Percentiles rank a stretch among this genome's conserved stretches.
These are phyloP conservation scores for Coffea canephora DNA, from an alignment of 257 asterid genomes.

Conservation along the genomic window DNA sequence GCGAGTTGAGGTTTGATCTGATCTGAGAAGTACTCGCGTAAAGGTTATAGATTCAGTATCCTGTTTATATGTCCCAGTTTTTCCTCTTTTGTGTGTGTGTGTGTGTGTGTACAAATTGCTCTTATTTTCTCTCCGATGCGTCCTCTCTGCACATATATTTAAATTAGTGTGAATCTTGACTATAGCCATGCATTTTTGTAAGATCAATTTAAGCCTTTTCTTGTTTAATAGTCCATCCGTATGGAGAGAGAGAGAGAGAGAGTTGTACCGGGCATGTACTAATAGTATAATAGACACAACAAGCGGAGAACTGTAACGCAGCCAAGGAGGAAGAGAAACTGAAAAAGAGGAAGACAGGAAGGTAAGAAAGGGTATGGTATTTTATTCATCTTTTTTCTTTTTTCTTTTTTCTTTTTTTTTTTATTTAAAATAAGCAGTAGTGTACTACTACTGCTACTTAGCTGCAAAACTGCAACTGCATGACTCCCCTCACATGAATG, in stretches of 20 bases:
- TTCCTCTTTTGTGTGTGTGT: not conserved
- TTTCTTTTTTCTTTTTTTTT: no score
- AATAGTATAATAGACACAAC: not conserved
- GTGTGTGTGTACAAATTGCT: not conserved
- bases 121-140: not conserved
- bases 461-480: slow-evolving; percentile 12
- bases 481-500: slow-evolving; percentile 24
- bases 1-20: slow-evolving; percentile 3
- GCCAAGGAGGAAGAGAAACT: not conserved
- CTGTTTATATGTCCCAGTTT: not conserved
- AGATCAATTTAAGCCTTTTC: not conserved
- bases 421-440: no score
- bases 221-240: not conserved
- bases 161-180: slow-evolving; percentile 34
- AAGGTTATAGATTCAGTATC: not conserved
- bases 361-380: not conserved
- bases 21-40: not conserved
- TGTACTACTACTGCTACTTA: not conserved
- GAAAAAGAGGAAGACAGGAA: not conserved
- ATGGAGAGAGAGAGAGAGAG: not conserved
- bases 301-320: not conserved
- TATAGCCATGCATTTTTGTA: slow-evolving; percentile 23
- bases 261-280: not conserved
- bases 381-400: not conserved
- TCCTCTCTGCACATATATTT: slow-evolving; percentile 25